Base-by-base conservation (phyloP, 192 early-diverging fungal genomes). In the Podila verticillata region DNA sequence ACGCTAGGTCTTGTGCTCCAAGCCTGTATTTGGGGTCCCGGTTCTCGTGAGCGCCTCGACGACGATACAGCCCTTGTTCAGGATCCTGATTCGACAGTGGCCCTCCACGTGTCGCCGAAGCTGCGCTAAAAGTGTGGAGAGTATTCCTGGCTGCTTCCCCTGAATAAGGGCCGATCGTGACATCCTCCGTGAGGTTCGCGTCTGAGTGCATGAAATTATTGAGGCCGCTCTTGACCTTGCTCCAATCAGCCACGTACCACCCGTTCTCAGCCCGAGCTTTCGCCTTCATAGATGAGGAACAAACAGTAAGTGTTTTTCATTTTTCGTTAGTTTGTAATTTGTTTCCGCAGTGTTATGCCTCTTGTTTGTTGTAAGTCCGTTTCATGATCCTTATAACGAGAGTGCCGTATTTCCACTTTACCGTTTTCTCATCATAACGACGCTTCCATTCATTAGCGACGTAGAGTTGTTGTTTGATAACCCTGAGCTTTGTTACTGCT, bases 401-500 rank as follows among this genome's bases (percentile, higher is more conserved):
- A 26, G 54, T n/a, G 15, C 19, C 24, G 35, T 22, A 57, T 4
- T 28, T n/a, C 51, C 5, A 60, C 22, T 6, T 67, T 80, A 87
- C 86, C 72, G 58, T 65, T 30, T 72, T 68, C 15, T 84, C 72
- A n/a, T 75, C 75, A 67, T 85, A 61, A 31, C 83, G 82, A 2
- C 66, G 47, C 24, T 72, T 74, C 72, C 75, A 85, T 36, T 87
- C 73, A 35, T 70, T 69, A 48, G 86, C 74, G 20, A 88, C 61
- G 59, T 67, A 72, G 13, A 88, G 57, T 57, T 88, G 87, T 28
- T 83, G 75, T 22, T 83, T 84, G 32, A 88, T 61, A 3, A 82
- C 85, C 59, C 78, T 77, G 35, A 85, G 72, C 58, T 88, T 88
- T 19, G 81, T 66, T 72, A 79, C 63, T 57, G 87, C 87, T 34